Base-by-base conservation (phyloP, 345 rosid species). In the Camelina hispida region DNA sequence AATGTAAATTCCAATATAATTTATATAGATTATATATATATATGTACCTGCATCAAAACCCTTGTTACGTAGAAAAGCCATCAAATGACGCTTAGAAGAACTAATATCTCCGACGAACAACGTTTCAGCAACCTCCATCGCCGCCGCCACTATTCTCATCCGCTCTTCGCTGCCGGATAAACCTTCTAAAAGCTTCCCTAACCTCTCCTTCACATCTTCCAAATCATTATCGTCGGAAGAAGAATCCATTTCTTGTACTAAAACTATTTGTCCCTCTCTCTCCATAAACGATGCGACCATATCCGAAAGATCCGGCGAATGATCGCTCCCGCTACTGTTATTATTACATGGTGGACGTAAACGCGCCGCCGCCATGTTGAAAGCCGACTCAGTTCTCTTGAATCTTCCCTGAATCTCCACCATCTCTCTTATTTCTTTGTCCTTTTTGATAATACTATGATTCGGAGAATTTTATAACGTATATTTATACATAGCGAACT, bases 1-100 rank as follows among this genome's bases (percentile, higher is more conserved):
- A 12, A 66, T 37, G 35, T 54, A 38, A 70, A 57, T 25, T 20
- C 7, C n/a, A 32, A 16, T 7, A 54, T 50, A 5, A 13, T 5
- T 32, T 4, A 32, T 75, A 18, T 2, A 37, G 9, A 9, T 42
- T 14, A 62, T 2, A 57, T 6, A 3, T 9, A 79, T 1, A 3
- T 10, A 80, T 37, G 37, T 56, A 94, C 97, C 97, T 12, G 96
- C 92, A 68, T 91, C 97, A 23, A 87, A 84, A 50, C 92, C 98
- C 20, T 52, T 75, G 50, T 79, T 81, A 15, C 89, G 87, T 60
- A 91, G 73, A 67, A 44, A 76, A 5, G 81, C 53, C 95, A 94
- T 86, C 57, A 90, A 60, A 18, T 69, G 78, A 1, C 89, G 86
- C 43, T 87, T 75, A 60, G 15, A 5, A 61, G 57, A 51, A 61